Percentiles rank a stretch among this genome's conserved stretches.
Evolutionary conservation across 305 asterid genomes (phyloP).

Genomic region (Fraxinus angustifolia): DNA sequence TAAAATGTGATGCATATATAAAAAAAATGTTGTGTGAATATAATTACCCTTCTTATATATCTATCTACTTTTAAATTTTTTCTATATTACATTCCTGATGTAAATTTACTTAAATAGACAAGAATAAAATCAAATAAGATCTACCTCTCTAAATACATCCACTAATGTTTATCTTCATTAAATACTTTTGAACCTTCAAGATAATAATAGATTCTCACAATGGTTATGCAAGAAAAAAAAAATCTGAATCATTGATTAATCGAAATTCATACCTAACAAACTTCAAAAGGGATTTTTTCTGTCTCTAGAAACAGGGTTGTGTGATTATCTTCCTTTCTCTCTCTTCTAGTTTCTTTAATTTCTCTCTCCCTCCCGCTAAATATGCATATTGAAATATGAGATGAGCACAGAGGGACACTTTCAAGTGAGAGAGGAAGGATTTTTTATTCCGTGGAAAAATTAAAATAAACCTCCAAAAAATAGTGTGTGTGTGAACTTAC

Average conservation of each 20-base stretch:
- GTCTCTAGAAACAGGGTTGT: conserved; percentile 26
- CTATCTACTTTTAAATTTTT: not conserved
- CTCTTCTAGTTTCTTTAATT: conserved; percentile 6
- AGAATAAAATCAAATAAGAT: not conserved
- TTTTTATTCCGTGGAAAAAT: not conserved
- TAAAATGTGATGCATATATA: too few species aligned
- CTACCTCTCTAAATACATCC: not conserved
- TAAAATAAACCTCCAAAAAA: not conserved
- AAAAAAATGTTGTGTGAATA: too few species aligned
- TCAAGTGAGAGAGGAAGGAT: conserved; percentile 21
- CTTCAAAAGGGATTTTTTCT: conserved; percentile 20
- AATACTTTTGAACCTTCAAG: conserved; percentile 13
- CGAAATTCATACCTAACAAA: not conserved
- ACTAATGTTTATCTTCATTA: not conserved
- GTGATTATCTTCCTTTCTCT: conserved; percentile 12
- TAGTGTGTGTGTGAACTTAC: too few species aligned
- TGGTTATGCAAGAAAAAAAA: not conserved
- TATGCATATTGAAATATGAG: conserved; percentile 59
- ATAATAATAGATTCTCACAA: conserved; percentile 27
- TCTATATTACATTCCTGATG: not conserved
- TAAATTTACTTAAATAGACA: not conserved
- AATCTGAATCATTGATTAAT: not conserved
- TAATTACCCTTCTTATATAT: not conserved
- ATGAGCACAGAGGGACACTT: conserved; percentile 76
- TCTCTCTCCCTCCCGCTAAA: not conserved